Conservation (phyloP, 768 basidiomycete species). For the Tephrocybe rancida region DNA sequence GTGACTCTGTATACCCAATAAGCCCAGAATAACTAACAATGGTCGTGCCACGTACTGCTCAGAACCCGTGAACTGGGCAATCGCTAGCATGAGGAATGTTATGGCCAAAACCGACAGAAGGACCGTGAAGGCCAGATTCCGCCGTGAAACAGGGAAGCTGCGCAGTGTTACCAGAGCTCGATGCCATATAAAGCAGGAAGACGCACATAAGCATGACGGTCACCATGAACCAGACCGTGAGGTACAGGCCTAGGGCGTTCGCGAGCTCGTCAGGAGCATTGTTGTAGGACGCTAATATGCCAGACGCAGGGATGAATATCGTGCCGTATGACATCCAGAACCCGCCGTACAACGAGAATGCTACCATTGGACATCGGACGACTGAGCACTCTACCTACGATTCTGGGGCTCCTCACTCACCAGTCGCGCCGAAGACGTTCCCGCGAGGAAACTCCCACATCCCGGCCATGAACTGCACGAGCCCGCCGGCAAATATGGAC, state of each 20-base stretch:
- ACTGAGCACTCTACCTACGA: neutral
- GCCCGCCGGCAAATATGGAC: constrained; percentile 74
- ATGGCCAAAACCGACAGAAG: constrained; percentile 27
- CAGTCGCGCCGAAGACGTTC: constrained; percentile 67
- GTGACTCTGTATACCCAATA: constrained; percentile 11
- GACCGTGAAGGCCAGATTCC: constrained; percentile 25
- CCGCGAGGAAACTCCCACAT: constrained; percentile 76
- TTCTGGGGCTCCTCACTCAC: constrained; percentile 28
- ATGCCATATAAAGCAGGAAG: neutral
- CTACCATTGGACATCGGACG: constrained; percentile 30
- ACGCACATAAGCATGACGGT: constrained; percentile 65
- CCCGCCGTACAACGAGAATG: constrained; percentile 71
- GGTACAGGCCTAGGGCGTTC: constrained; percentile 68
- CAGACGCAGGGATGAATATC: constrained; percentile 67
- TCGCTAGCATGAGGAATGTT: constrained; percentile 28
- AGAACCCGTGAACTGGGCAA: constrained; percentile 21
- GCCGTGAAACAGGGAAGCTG: constrained; percentile 27
- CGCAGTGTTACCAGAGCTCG: neutral
- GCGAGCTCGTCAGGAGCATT: constrained; percentile 37
- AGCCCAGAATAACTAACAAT: neutral
- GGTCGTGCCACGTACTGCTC: constrained; percentile 12
- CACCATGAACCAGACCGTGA: constrained; percentile 67
- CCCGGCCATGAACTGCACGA: constrained; percentile 77
- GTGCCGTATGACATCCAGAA: constrained; percentile 83
- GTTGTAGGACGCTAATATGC: constrained; percentile 54